Conservation (phyloP, 2,329 filamentous ascomycete genomes). For the Dothistroma pini region DNA sequence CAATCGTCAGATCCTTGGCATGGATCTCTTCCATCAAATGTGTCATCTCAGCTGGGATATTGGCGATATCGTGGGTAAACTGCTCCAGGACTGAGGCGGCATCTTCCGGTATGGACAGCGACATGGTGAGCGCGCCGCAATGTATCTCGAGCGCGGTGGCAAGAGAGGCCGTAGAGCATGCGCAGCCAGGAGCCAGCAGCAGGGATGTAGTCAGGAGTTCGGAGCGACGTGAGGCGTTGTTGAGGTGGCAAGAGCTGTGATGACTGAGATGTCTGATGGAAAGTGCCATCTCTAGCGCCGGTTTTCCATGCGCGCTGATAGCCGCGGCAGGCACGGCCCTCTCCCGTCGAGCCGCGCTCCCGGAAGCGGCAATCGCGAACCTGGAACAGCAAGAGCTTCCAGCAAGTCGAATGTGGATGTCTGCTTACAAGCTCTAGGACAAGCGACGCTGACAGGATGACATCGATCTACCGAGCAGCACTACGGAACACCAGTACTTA, state of each 20-base stretch:
- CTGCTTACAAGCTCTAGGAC: background rate
- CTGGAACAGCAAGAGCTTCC: background rate
- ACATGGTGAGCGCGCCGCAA: conserved; percentile 5
- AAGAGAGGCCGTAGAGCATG: background rate
- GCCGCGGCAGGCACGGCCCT: background rate
- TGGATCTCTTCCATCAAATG: conserved; percentile 81
- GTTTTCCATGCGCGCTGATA: background rate
- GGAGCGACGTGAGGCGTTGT: background rate
- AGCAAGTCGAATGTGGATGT: background rate
- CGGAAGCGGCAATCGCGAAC: background rate
- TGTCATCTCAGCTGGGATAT: conserved; percentile 75
- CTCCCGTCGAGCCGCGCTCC: conserved; percentile 10
- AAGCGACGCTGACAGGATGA: background rate
- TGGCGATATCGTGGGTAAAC: conserved; percentile 72
- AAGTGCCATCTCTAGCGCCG: background rate
- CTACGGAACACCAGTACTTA: background rate
- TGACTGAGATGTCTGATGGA: conserved; percentile 8
- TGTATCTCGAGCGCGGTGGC: background rate
- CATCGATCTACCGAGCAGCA: background rate
- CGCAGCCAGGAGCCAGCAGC: background rate
- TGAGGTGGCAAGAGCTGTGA: background rate
- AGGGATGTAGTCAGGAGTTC: background rate
- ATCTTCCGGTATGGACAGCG: conserved; percentile 53
- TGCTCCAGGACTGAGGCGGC: conserved; percentile 71
- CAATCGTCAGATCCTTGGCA: conserved; percentile 71